These are phyloP conservation scores for Gaeumannomyces sp. DNA, from an alignment of 2,329 filamentous ascomycete genomes.

Conservation along the genomic window DNA sequence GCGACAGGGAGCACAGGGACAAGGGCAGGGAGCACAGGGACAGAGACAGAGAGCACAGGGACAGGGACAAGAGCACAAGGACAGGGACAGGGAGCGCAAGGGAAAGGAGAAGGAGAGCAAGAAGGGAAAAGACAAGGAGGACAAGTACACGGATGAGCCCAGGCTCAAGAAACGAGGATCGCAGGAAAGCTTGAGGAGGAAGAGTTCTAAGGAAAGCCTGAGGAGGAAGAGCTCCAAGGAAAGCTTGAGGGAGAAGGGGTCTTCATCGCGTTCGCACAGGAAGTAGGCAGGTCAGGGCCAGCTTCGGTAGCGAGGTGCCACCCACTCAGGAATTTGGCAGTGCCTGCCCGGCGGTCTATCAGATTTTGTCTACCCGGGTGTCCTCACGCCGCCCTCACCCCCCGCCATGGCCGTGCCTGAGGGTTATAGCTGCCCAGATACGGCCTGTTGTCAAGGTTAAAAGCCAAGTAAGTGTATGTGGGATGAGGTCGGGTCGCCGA, in stretches of 20 bases:
- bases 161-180: conserved; percentile 40
- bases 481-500: too few relatives aligned
- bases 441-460: too few relatives aligned
- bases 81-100: background rate
- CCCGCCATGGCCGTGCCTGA: too few relatives aligned
- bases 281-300: background rate
- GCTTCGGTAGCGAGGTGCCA: background rate
- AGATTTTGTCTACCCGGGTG: too few relatives aligned
- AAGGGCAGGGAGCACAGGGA: background rate
- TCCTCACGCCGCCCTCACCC: background rate
- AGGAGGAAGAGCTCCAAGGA: background rate
- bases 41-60: conserved; percentile 3
- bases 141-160: conserved; percentile 21
- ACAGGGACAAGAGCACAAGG: background rate
- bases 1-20: conserved; percentile 14
- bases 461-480: too few relatives aligned
- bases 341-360: background rate
- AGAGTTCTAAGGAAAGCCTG: background rate
- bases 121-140: conserved; percentile 2
- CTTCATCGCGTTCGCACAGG: background rate
- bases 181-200: background rate
- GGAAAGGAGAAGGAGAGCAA: conserved; percentile 1
- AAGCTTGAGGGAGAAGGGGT: background rate
- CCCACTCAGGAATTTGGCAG: background rate
- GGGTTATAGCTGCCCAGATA: too few relatives aligned